Conservation (phyloP, 306 rosid species). For the Rosa rugosa region DNA sequence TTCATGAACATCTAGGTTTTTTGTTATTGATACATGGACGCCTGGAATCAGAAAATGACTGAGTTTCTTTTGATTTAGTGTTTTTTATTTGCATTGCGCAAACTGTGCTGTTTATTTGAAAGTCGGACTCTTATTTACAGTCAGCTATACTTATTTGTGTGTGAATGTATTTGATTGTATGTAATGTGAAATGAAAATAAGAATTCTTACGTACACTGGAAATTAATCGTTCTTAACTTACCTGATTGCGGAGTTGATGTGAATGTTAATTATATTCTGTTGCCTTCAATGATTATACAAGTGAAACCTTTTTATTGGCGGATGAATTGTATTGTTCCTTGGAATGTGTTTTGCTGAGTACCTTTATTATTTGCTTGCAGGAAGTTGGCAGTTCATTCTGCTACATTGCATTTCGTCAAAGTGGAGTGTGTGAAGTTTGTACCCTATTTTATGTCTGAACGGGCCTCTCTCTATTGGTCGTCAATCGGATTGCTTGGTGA, state of each 20-base stretch:
- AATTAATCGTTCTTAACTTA: too few relatives aligned
- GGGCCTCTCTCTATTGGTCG: constrained; percentile 53
- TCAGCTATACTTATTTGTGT: background rate
- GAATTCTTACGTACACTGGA: background rate
- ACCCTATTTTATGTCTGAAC: constrained; percentile 73
- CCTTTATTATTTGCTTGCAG: constrained; percentile 19
- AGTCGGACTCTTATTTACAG: background rate
- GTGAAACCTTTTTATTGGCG: background rate
- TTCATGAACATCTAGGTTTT: too few relatives aligned
- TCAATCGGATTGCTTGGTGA: constrained; percentile 67
- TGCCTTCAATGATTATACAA: too few relatives aligned
- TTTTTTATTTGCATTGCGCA: background rate
- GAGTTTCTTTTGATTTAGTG: background rate
- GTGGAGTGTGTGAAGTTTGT: constrained; percentile 56
- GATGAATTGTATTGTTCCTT: background rate
- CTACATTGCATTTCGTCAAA: constrained; percentile 35
- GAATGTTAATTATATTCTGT: background rate
- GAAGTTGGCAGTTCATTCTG: constrained; percentile 47
- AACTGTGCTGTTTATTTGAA: background rate
- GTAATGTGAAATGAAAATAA: background rate
- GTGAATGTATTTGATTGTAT: background rate
- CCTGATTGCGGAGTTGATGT: background rate
- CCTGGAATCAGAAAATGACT: background rate
- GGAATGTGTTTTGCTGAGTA: background rate
- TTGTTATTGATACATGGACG: too few relatives aligned